A percentile compares a stretch with the other conserved stretches of the same genome.
These are phyloP conservation scores for Coemansia sp. DNA, from an alignment of 192 early-diverging fungal species.

Conservation along the genomic window DNA sequence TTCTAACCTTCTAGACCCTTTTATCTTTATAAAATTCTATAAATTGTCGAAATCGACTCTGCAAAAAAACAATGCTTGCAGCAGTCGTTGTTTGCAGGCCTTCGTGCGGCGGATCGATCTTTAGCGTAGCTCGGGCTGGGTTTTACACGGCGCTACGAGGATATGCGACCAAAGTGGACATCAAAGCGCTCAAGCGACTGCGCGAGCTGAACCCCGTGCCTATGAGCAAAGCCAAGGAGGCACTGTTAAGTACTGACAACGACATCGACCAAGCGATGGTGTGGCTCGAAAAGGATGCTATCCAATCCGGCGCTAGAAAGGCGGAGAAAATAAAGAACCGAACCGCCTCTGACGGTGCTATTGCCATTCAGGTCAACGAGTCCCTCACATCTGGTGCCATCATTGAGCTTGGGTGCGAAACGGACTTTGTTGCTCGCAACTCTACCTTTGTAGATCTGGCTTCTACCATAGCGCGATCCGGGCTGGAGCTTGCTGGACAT, in stretches of 20 bases:
- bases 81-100: neutral
- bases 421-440: conserved; percentile 93
- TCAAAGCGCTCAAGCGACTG: conserved; percentile 66
- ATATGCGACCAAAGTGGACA: conserved; percentile 52
- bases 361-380: conserved; percentile 53
- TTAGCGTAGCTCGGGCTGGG: neutral
- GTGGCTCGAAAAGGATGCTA: conserved; percentile 78
- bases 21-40: neutral
- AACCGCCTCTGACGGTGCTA: conserved; percentile 74
- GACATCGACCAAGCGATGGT: conserved; percentile 72
- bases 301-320: conserved; percentile 67
- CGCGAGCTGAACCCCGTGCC: conserved; percentile 75
- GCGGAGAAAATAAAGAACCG: conserved; percentile 80
- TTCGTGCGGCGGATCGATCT: neutral
- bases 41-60: neutral
- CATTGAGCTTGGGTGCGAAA: conserved; percentile 81
- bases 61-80: neutral
- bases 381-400: conserved; percentile 58
- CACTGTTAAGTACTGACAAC: conserved; percentile 67
- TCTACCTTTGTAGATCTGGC: conserved; percentile 74
- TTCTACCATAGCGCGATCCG: conserved; percentile 22
- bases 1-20: neutral
- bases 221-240: conserved; percentile 86
- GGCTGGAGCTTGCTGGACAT: neutral
- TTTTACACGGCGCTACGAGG: neutral